Evolutionary conservation across 1,139 yeast species (phyloP), one percentile per base, ranked within the genome.

Genomic region (Suhomyces coccinellae): DNA sequence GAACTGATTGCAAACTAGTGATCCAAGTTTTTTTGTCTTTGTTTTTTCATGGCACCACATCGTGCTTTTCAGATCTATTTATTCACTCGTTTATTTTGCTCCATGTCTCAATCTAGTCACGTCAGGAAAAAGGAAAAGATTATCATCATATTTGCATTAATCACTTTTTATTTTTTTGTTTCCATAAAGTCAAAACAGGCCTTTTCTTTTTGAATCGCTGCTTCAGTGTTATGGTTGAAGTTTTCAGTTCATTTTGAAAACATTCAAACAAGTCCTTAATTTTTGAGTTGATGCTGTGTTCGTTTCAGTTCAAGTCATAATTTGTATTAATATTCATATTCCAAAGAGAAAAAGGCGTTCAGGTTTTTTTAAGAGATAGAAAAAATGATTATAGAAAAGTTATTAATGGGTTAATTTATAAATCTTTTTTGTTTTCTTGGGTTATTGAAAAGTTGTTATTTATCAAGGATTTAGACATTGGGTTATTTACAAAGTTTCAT

Each of bases 381-480:
- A 43, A 51, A 47, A 47, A 48, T 36, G 38, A 45, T 43, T 52
- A 56, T 56, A 56, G 60, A 58, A 50, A 55, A 62, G 65, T 64
- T 61, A 57, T 63, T 63, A 62, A 61, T 62, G 66, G 65, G 63
- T 59, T 55, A 54, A 55, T 50, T 56, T 56, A 59, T 55, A 57
- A 57, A 56, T 56, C 60, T 59, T 58, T 58, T 53, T 54, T 51
- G 49, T 58, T 59, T 55, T 55, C 55, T 53, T 52, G 55, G 57
- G 53, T 53, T 32, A 24, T 38, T 35, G 38, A 43, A 40, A 52
- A 48, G 47, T 50, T 49, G 49, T 42, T 50, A 14, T 13, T 47
- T 46, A 48, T 52, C 35, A 35, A 47, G 66, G 73, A 66, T 67
- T 69, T 68, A 68, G 74, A 68, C 73, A 65, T 67, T 64, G 73